Conservation (phyloP, 371 early-diverging fungal species). For the Mucor plumbeus region DNA sequence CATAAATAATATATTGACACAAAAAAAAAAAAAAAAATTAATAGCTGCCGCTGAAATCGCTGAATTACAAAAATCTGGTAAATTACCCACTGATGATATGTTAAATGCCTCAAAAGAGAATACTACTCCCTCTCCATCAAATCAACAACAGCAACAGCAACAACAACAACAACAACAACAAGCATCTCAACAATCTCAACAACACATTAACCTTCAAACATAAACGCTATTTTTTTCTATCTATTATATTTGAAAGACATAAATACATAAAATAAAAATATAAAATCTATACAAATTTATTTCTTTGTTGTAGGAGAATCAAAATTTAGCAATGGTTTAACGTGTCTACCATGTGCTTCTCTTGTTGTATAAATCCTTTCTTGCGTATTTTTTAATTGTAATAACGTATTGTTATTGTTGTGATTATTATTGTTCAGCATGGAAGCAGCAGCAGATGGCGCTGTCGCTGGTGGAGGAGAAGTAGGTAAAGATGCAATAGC, state of each 20-base stretch:
- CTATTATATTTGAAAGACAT: slow-evolving; percentile 3
- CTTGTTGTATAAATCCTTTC: slow-evolving; percentile 50
- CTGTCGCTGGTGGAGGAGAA: slow-evolving; percentile 5
- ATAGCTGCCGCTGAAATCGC: slow-evolving; percentile 67
- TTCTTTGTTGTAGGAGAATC: slow-evolving; percentile 20
- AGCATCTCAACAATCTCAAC: slow-evolving; percentile 2
- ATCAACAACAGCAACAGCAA: slow-evolving; percentile 19
- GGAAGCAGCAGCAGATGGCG: slow-evolving; percentile 1
- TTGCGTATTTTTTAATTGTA: slow-evolving; percentile 41
- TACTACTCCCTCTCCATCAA: slow-evolving; percentile 15
- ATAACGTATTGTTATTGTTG: slow-evolving; percentile 27
- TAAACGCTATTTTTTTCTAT: neutral
- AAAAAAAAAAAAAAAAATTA: too few relatives aligned
- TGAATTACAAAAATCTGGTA: slow-evolving; percentile 54
- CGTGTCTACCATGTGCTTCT: slow-evolving; percentile 44
- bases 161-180: slow-evolving; percentile 4
- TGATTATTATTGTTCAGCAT: neutral
- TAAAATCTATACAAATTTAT: slow-evolving; percentile 10
- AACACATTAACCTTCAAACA: slow-evolving; percentile 22
- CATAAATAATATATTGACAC: neutral
- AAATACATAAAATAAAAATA: slow-evolving; percentile 6
- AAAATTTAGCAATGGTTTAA: slow-evolving; percentile 53
- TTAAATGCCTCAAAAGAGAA: slow-evolving; percentile 12
- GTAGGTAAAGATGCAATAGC: slow-evolving; percentile 19
- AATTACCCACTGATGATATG: slow-evolving; percentile 23